These are phyloP conservation scores for Botryotinia globosa DNA, from an alignment of 2,329 filamentous ascomycete species.

Conservation along the genomic window DNA sequence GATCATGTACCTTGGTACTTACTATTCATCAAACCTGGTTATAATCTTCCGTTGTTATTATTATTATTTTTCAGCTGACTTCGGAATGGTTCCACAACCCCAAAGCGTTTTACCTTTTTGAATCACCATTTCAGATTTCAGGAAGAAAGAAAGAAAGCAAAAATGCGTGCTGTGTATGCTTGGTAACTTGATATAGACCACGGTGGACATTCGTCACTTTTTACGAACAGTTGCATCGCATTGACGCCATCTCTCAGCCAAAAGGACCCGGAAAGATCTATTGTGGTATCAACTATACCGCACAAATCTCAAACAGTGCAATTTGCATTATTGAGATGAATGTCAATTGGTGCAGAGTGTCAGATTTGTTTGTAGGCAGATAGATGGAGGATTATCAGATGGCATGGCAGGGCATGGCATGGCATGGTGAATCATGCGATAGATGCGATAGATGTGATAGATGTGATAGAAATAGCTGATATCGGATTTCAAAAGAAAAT, in stretches of 20 bases:
- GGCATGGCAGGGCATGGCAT: background rate
- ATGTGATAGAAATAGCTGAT: conserved; percentile 9
- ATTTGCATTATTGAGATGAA: conserved; percentile 1
- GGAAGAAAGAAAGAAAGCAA: background rate
- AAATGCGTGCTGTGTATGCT: background rate
- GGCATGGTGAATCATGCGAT: conserved; percentile 5
- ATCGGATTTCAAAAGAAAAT: conserved; percentile 7
- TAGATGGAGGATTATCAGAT: background rate
- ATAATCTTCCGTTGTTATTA: background rate
- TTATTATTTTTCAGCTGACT: conserved; percentile 14
- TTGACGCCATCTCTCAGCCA: conserved; percentile 17
- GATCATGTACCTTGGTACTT: background rate
- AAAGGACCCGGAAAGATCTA: background rate
- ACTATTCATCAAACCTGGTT: background rate
- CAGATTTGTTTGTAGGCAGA: conserved; percentile 4
- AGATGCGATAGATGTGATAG: background rate
- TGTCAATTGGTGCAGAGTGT: conserved; percentile 1
- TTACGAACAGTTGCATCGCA: conserved; percentile 18
- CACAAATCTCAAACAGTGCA: conserved; percentile 6
- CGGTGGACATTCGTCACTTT: background rate
- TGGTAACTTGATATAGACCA: background rate
- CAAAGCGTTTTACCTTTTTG: conserved; percentile 4
- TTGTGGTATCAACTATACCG: background rate
- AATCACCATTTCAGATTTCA: background rate
- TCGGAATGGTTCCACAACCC: conserved; percentile 14